phyloP scores from a whole-genome alignment of 345 rosid species.

The Hevea brasiliensis region DNA sequence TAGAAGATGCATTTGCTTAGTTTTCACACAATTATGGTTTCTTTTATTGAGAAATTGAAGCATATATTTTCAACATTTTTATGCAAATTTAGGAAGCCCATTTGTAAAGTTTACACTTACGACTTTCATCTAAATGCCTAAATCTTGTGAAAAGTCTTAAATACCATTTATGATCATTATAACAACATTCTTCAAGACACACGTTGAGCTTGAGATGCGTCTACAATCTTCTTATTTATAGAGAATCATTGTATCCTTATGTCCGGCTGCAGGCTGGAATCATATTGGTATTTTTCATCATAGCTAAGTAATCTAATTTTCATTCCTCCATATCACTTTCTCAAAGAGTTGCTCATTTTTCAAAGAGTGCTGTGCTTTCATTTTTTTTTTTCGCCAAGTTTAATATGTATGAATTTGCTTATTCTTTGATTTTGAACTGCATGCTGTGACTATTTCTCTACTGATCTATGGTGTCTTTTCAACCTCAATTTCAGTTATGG shows the following conservation, averaged over 20 bases:
- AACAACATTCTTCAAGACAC: too few relatives aligned
- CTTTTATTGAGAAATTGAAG: too few relatives aligned
- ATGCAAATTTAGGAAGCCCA: too few relatives aligned
- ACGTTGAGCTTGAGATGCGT: background rate
- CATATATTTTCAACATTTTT: too few relatives aligned
- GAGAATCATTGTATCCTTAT: background rate
- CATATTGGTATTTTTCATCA: background rate
- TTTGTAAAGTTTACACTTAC: too few relatives aligned
- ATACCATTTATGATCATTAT: background rate
- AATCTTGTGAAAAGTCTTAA: background rate
- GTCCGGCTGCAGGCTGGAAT: background rate
- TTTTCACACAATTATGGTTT: too few relatives aligned
- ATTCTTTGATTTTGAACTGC: conserved; percentile 8
- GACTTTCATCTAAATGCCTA: too few relatives aligned
- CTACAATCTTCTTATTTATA: background rate
- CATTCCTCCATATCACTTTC: background rate
- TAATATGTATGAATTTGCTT: background rate
- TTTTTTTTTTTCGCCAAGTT: background rate
- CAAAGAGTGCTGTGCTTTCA: too few relatives aligned
- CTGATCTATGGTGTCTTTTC: conserved; percentile 9
- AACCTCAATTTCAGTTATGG: too few relatives aligned
- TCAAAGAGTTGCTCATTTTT: conserved; percentile 6
- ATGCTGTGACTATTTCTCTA: conserved; percentile 8
- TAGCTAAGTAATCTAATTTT: background rate
- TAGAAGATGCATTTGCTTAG: too few relatives aligned